Evolutionary conservation across 306 rosid genomes (phyloP), one percentile per base, ranked within the genome.

Genomic region (Arachis stenosperma): DNA sequence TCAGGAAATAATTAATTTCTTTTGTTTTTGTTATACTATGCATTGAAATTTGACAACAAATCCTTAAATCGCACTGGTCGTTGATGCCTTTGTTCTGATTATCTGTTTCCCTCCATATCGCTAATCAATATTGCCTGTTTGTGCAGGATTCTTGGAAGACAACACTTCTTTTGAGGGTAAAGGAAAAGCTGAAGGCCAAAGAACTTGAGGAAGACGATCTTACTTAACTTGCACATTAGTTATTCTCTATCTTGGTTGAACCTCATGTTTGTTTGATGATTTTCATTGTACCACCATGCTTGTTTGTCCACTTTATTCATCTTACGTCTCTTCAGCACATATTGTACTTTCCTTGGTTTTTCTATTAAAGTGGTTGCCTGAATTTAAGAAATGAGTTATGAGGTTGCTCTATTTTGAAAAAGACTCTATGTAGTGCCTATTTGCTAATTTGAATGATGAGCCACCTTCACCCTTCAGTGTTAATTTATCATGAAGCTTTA

Each of bases 141-240:
- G 11, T 58, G 74, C 78, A 91, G 99, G 99, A 94, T 82, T 82
- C 96, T 8, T 94, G 95, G 97, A 94, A 91, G 89, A 94, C 98
- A 17, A 95, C 96, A 27, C 88, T 95, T 64, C 96, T 95, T 70
- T 78, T 95, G 84, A 88, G 97, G 88, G 99, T 91, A 86, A 95
- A 95, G 86, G 99, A 91, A 71, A 95, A 91, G 82, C 83, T 91
- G 82, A 95, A 95, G 75, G 94, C 99, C 75, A 95, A 88, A 83
- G 99, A 94, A 77, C 87, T 89, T 8, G 99, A 94, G 90, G 99
- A 95, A 66, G 99, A 94, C 57, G 98, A 94, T 75, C 98, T 94
- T 46, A 94, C 99, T 46, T 94, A 53, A 90, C 56, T 41, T 61
- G 71, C 58, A 60, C 65, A 60, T 8, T 39, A 39, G 2, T 63